Conservation (phyloP, 176 grass and related monocot species). For the Pharus latifolius region DNA sequence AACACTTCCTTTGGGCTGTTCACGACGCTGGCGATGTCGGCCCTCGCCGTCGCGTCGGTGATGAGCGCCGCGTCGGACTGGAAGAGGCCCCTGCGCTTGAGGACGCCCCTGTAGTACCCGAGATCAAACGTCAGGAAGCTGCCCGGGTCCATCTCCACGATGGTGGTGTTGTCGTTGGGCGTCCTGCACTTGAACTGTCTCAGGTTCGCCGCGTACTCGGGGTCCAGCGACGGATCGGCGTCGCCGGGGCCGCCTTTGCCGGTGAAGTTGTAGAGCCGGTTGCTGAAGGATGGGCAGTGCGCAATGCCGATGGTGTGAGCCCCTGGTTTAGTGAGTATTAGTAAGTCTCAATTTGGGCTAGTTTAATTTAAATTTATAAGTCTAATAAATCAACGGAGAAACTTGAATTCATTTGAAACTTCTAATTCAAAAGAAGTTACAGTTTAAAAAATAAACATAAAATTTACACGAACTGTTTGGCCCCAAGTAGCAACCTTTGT, state of each 20-base stretch:
- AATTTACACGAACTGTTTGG: no score
- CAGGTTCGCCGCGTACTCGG: constrained; percentile 47
- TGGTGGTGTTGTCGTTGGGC: constrained; percentile 43
- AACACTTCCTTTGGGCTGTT: constrained; percentile 27
- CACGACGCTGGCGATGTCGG: constrained; percentile 24
- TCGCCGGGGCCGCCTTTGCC: constrained; percentile 23
- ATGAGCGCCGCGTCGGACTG: constrained; percentile 68
- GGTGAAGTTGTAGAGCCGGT: constrained; percentile 83
- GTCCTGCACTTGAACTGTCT: constrained; percentile 45
- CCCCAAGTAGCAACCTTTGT: no score
- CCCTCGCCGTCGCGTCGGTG: constrained; percentile 22
- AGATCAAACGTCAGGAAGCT: constrained; percentile 81
- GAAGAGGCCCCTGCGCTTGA: constrained; percentile 72
- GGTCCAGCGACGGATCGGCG: constrained; percentile 59
- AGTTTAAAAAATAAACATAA: background rate
- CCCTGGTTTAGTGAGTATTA: constrained; percentile 18
- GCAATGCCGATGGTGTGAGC: constrained; percentile 82
- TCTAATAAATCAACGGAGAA: no score
- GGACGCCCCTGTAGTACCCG: constrained; percentile 52
- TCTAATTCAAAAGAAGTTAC: no score
- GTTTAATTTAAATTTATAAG: no score
- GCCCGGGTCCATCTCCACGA: constrained; percentile 87
- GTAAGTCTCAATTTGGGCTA: no score
- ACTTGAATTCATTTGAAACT: no score
- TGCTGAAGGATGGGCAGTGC: constrained; percentile 46